Conservation (phyloP, 164 flowering plant genomes). For the Magnolia sinica region DNA sequence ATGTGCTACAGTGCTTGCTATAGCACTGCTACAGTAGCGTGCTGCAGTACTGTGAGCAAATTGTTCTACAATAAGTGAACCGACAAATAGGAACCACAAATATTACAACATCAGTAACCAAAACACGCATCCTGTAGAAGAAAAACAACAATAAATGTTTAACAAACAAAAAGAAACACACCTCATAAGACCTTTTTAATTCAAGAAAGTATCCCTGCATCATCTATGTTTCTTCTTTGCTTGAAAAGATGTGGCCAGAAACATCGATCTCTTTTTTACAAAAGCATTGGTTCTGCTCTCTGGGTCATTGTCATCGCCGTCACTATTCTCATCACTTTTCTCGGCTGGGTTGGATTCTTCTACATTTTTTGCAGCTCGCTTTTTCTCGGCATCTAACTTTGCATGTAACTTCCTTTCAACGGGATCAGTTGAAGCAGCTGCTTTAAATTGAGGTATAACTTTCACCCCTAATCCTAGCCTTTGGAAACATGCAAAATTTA, state of each 20-base stretch:
- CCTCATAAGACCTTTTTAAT: neutral
- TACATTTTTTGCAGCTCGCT: slow-evolving; percentile 26
- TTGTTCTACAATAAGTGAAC: neutral
- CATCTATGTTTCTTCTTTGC: neutral
- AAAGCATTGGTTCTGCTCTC: slow-evolving; percentile 60
- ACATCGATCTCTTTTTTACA: slow-evolving; percentile 40
- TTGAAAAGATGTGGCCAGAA: slow-evolving; percentile 13
- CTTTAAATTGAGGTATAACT: slow-evolving; percentile 30
- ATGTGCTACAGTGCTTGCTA: no score
- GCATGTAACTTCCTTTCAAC: slow-evolving; percentile 48
- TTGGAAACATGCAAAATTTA: neutral
- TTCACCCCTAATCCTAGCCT: slow-evolving; percentile 63
- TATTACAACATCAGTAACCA: neutral
- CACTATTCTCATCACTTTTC: slow-evolving; percentile 23
- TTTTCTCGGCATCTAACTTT: slow-evolving; percentile 42
- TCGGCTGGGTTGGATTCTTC: slow-evolving; percentile 30
- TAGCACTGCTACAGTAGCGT: no score
- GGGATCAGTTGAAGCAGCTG: slow-evolving; percentile 37
- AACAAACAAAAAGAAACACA: neutral
- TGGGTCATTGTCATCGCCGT: slow-evolving; percentile 27
- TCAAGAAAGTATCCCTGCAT: neutral
- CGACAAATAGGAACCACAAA: neutral
- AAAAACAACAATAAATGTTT: no score
- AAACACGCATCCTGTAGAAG: neutral
- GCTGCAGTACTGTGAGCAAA: no score